Evolutionary conservation across 768 basidiomycete genomes (phyloP).

Genomic region (Serendipita sp.): DNA sequence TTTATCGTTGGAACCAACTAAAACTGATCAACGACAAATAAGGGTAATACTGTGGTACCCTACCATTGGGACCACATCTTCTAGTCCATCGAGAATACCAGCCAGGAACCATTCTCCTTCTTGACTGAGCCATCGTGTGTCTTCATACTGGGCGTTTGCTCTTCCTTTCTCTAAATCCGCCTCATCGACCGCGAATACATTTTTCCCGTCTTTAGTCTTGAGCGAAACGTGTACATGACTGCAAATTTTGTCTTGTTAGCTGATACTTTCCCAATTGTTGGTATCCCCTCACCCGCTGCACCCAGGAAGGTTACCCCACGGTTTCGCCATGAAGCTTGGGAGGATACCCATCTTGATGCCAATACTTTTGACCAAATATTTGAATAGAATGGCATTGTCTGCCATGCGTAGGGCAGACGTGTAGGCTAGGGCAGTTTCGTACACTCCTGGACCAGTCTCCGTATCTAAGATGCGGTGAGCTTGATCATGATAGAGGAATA

Average conservation of each 20-base stretch:
- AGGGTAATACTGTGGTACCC: slow-evolving; percentile 39
- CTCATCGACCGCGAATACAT: slow-evolving; percentile 62
- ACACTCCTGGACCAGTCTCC: slow-evolving; percentile 81
- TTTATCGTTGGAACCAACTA: slow-evolving; percentile 84
- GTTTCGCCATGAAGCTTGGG: slow-evolving; percentile 98
- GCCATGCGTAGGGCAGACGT: slow-evolving; percentile 67
- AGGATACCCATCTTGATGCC: slow-evolving; percentile 79
- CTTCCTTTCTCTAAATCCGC: slow-evolving; percentile 48
- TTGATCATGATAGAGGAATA: neutral
- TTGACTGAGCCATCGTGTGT: slow-evolving; percentile 72
- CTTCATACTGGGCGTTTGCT: slow-evolving; percentile 53
- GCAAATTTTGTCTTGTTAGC: neutral
- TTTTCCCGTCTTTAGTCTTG: slow-evolving; percentile 47
- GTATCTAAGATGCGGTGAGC: slow-evolving; percentile 39
- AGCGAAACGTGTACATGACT: slow-evolving; percentile 91
- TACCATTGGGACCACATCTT: slow-evolving; percentile 33
- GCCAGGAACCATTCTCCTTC: slow-evolving; percentile 89
- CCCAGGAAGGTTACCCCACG: slow-evolving; percentile 87
- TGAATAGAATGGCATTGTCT: slow-evolving; percentile 86
- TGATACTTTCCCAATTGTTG: neutral
- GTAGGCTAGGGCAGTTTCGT: slow-evolving; percentile 79
- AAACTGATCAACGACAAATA: neutral
- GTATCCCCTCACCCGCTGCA: slow-evolving; percentile 64
- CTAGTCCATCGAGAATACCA: slow-evolving; percentile 74
- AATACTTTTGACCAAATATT: slow-evolving; percentile 79